Evolutionary conservation across 345 rosid species (phyloP), one percentile per base, ranked within the genome.

Genomic region (Lepidium sativum): DNA sequence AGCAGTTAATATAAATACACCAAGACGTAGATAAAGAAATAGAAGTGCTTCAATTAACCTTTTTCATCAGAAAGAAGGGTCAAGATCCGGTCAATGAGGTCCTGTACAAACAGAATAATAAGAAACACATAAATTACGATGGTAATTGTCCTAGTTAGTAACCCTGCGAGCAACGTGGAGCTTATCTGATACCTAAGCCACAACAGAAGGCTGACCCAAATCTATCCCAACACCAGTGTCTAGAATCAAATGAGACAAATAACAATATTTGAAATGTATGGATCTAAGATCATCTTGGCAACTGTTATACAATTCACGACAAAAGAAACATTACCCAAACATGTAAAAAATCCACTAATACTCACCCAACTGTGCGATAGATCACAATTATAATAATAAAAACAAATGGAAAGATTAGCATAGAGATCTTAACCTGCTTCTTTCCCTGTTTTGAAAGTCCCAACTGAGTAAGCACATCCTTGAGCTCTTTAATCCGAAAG

Each of bases 371-470:
- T 15, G 44, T 20, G 35, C 38, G 5, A 39, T 10, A 0, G 4
- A 50, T 13, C 60, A 11, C 58, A 25, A 50, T 12, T 35, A 21
- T 1, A 53, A 47, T 23, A n/a, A n/a, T 12, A n/a, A 49, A n/a
- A 33, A 45, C 38, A 49, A 60, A 35, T 6, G 35, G 29, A 59
- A 60, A 33, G 15, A 60, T 31, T 12, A 48, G 41, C 15, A 34
- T 39, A 65, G 18, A 32, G 31, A 49, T 66, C 17, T 67, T 38
- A 55, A 90, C 99, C 95, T 90, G 97, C 69, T 90, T 94, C 82
- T 85, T 90, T 59, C 99, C 99, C 75, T 94, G 99, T 79, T 94
- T 94, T 50, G 99, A 84, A 63, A 90, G 96, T 59, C 95, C 91
- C 44, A 94, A 73, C 54, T 82, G 86, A 62, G 86, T 80, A n/a